Base-by-base conservation (phyloP, 2,329 filamentous ascomycete species). In the Zymoseptoria tritici region DNA sequence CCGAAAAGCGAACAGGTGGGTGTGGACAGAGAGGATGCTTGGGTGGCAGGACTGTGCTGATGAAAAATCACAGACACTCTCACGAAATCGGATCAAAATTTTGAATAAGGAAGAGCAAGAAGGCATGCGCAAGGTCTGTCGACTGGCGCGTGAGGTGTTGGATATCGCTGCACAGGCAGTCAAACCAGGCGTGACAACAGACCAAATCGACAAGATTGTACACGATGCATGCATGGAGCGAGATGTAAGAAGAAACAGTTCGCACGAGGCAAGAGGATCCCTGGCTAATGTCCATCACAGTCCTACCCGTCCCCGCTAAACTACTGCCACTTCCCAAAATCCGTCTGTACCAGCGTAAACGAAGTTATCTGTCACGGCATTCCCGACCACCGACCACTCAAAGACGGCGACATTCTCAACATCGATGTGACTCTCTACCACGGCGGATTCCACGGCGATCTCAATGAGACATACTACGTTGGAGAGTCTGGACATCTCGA, bases 311-410 rank as follows among this genome's bases (percentile, higher is more conserved):
- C 93, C 0, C 91, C 93, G 1, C 80, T 97, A 36, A 97, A 97
- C 79, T 97, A 97, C 78, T 89, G 90, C 79, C 82, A 92, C 75
- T 99, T 97, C 77, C 94, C 94, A 66, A 99, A 99, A 79, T 99
- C 94, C 0, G 90, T 97, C 63, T 99, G 94, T 77, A 97, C 93
- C 2, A 97, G 93, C 2, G 78, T 90, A 55, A 99, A 99, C 79
- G 94, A 99, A 77, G 89, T 96, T 65, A 97, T 99, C 74, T 99
- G 94, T 79, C 94, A 99, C 80, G 94, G 94, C 57, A 99, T 99
- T 64, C 94, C 94, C 16, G 94, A 99, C 71, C 86, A 96, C 74
- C 85, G 94, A 58, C 81, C 89, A 7, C 82, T 99, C 1, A 77
- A 91, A 64, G 93, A 99, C 67, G 94, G 94, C 63, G 94, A 99